Base-by-base conservation (phyloP, 208 protist species). In the Acanthamoeba triangularis region DNA sequence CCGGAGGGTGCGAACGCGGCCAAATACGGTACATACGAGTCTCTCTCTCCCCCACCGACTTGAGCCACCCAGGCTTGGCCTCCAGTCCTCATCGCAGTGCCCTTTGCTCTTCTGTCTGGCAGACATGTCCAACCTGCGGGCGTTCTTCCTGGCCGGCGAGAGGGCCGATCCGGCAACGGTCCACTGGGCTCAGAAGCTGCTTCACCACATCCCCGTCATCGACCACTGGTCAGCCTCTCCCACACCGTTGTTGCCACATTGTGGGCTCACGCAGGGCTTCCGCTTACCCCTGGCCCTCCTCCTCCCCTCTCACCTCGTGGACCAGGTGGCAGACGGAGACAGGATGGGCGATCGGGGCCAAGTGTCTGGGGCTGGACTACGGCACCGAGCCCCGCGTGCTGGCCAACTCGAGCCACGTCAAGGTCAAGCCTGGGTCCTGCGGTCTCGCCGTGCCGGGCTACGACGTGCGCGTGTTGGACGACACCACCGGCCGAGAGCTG, bases 291-390 rank as follows among this genome's bases (percentile, higher is more conserved):
- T 96, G 67, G 25, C 18, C 67, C 33, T 0, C 23, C 30, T 0
- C 25, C 23, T 18, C 65, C 1, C 10, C 28, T 13, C 1, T 11
- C 23, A 11, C 5, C 10, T 20, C 33, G 7, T n/a, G n/a, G n/a
- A 61, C 25, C 80, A 63, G 49, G 18, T 96, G 96, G 96, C 96
- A 96, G 63, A 96, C 96, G 37, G 96, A 96, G 47, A 96, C 96
- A 20, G 96, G 96, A 10, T 95, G 76, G 49, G 67, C 92, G 8
- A 95, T 96, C 59, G 72, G 59, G 18, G 28, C 76, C 23, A 67
- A 56, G 20, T 76, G n/a, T 8, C 37, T 96, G 18, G 93, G 95
- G 47, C 37, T 80, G 14, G 72, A 80, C 72, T 80, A 80, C 41
- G 72, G 72, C 33, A 3, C 30, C 6, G 72, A 80, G 72, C 72